Conservation (phyloP, 2,329 filamentous ascomycete species). For the Chaetomium strumarium region DNA sequence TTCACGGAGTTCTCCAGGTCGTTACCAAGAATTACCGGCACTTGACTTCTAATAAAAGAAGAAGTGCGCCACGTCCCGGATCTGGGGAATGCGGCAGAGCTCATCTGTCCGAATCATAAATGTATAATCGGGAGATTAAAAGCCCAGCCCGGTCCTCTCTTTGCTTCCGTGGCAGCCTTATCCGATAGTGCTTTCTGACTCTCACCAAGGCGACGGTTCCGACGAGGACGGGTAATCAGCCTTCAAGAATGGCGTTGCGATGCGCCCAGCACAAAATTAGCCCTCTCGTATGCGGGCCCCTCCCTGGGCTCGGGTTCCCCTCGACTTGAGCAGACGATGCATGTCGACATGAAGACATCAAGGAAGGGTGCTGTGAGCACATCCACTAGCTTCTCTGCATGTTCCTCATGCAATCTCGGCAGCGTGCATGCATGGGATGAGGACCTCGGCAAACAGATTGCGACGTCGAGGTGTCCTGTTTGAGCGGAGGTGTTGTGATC, state of each 20-base stretch:
- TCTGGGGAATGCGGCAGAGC: slow-evolving; percentile 18
- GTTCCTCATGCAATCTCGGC: slow-evolving; percentile 17
- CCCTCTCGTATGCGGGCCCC: too few relatives aligned
- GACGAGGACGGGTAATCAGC: too few relatives aligned
- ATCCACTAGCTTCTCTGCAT: not conserved
- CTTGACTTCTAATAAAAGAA: slow-evolving; percentile 26
- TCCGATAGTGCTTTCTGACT: not conserved
- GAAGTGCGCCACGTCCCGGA: slow-evolving; percentile 19
- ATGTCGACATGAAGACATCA: not conserved
- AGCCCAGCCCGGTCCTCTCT: slow-evolving; percentile 10
- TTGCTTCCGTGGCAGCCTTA: slow-evolving; percentile 19
- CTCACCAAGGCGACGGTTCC: not conserved
- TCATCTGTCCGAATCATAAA: slow-evolving; percentile 4
- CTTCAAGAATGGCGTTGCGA: too few relatives aligned
- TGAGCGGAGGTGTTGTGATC: not conserved
- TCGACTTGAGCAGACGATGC: too few relatives aligned
- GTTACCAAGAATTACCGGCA: not conserved
- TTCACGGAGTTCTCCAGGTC: not conserved
- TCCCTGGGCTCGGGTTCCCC: too few relatives aligned
- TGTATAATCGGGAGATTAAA: slow-evolving; percentile 1
- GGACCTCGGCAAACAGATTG: slow-evolving; percentile 7
- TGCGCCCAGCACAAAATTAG: too few relatives aligned
- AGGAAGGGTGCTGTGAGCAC: not conserved
- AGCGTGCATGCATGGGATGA: slow-evolving; percentile 11
- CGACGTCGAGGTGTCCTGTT: not conserved